Percentiles rank a stretch among this genome's conserved stretches.
Evolutionary conservation across 495 filamentous ascomycete genomes (phyloP).

Genomic region (Endocarpon pusillum): DNA sequence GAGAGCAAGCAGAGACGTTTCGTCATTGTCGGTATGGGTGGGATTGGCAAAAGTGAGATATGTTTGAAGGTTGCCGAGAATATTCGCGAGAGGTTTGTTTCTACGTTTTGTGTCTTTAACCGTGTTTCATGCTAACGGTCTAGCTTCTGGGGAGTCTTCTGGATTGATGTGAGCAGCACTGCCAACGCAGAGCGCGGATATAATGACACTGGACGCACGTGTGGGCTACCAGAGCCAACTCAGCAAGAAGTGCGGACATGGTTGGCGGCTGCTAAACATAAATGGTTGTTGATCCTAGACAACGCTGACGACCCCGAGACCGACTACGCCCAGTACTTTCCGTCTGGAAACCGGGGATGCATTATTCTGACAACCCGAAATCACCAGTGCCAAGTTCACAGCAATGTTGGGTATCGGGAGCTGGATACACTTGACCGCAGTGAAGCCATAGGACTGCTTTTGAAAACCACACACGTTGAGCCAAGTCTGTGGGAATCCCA

Average conservation of each 20-base stretch:
- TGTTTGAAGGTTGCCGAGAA: constrained; percentile 3
- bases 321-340: constrained; percentile 16
- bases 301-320: constrained; percentile 5
- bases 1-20: background rate
- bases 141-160: constrained; percentile 3
- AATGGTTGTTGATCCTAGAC: background rate
- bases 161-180: constrained; percentile 1
- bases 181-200: constrained; percentile 10
- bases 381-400: constrained; percentile 1
- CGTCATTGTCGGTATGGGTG: constrained; percentile 4
- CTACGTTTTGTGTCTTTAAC: too few relatives aligned
- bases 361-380: constrained; percentile 24
- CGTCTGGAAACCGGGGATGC: constrained; percentile 15
- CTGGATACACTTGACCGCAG: constrained; percentile 1
- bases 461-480: constrained; percentile 2
- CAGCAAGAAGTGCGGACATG: background rate
- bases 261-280: background rate
- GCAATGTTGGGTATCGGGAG: constrained; percentile 3
- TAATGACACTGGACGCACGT: constrained; percentile 13
- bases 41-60: constrained; percentile 3
- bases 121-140: too few relatives aligned
- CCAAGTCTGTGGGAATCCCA: background rate
- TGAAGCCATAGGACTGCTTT: constrained; percentile 4
- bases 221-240: constrained; percentile 11
- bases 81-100: constrained; percentile 3